These are phyloP conservation scores for Glebionis coronaria DNA, from an alignment of 129 eudicot genomes.

Conservation along the genomic window DNA sequence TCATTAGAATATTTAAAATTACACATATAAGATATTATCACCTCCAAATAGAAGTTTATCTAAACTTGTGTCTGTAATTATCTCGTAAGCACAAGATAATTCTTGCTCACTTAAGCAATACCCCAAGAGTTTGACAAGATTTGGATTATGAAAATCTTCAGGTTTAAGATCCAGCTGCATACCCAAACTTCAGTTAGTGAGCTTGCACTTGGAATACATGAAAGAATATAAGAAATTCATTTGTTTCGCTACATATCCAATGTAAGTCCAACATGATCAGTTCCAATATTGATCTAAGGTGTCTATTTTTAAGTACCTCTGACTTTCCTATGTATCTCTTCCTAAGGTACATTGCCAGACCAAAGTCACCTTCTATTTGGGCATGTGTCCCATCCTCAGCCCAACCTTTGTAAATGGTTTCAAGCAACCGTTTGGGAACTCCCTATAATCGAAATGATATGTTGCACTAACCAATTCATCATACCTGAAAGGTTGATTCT, in stretches of 20 bases:
- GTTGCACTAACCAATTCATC: no score
- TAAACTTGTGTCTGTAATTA: background rate
- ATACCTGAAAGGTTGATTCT: no score
- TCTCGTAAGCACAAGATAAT: constrained; percentile 11
- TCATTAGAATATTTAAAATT: background rate
- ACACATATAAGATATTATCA: background rate
- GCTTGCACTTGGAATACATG: background rate
- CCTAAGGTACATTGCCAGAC: no score
- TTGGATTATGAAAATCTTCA: constrained; percentile 19
- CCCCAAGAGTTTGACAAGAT: constrained; percentile 21
- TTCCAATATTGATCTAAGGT: background rate
- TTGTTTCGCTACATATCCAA: background rate
- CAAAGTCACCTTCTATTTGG: no score
- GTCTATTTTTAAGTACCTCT: background rate
- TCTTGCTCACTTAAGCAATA: background rate
- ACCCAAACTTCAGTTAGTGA: background rate
- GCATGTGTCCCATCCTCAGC: no score
- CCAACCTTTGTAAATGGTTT: no score
- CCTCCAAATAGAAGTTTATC: constrained; percentile 22
- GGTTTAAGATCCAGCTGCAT: constrained; percentile 27
- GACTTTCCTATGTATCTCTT: no score
- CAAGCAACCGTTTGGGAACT: no score
- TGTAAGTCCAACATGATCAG: background rate
- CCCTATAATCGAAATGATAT: no score
- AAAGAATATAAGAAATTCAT: background rate